Conservation (phyloP, 257 asterid species). For the Fraxinus anomala region DNA sequence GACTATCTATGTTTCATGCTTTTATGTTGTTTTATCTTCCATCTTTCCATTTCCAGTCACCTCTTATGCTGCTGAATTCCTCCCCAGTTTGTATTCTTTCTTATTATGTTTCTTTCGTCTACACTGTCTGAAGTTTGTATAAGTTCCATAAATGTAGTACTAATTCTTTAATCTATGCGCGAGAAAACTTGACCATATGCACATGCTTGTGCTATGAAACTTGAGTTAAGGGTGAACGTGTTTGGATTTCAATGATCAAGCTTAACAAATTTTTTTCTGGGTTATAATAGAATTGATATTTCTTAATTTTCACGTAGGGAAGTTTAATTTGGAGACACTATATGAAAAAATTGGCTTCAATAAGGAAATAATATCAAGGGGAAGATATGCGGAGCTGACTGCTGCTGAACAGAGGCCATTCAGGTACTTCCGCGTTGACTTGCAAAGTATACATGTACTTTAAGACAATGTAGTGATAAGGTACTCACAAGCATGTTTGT, state of each 20-base stretch:
- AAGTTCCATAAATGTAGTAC: conserved; percentile 11
- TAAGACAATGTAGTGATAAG: background rate
- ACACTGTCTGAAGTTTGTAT: background rate
- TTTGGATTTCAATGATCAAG: background rate
- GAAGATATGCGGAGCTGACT: conserved; percentile 83
- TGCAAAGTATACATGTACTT: background rate
- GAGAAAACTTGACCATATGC: background rate
- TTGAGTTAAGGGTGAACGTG: background rate
- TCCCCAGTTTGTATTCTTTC: background rate
- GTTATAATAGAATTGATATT: conserved; percentile 10
- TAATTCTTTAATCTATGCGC: background rate
- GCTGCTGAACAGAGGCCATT: conserved; percentile 95
- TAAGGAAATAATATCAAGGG: conserved; percentile 89
- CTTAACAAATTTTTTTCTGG: conserved; percentile 12
- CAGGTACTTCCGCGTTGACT: conserved; percentile 46
- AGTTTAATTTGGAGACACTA: conserved; percentile 77
- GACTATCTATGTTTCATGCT: background rate
- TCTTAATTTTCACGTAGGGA: conserved; percentile 55
- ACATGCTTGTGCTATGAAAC: background rate
- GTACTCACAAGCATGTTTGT: background rate
- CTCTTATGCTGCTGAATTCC: background rate
- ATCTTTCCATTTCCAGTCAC: conserved; percentile 4
- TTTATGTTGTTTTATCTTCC: conserved; percentile 12
- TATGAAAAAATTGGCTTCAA: conserved; percentile 91
- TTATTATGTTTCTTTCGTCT: background rate